Evolutionary conservation across 495 filamentous ascomycete genomes (phyloP).

Genomic region (Pseudomonodictys pantanalensis): DNA sequence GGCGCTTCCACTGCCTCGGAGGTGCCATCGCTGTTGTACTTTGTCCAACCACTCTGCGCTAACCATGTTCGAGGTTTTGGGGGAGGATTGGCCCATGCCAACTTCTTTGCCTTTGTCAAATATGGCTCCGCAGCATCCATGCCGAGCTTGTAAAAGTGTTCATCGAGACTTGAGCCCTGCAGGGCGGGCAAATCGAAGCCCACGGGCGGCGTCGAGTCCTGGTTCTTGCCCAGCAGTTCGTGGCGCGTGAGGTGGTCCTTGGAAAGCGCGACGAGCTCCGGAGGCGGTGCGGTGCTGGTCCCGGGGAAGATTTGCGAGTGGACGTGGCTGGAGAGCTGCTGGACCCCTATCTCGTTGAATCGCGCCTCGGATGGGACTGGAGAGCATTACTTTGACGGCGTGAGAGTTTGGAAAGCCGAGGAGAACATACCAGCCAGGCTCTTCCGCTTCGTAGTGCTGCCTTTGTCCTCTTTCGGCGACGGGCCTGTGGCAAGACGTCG

Average conservation of each 20-base stretch:
- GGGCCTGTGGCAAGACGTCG: slow-evolving; percentile 20
- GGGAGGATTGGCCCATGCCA: slow-evolving; percentile 63
- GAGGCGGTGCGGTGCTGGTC: slow-evolving; percentile 54
- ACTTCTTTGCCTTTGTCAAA: slow-evolving; percentile 67
- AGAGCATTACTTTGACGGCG: background rate
- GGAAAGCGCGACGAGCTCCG: slow-evolving; percentile 72
- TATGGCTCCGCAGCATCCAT: slow-evolving; percentile 89
- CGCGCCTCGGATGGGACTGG: slow-evolving; percentile 60
- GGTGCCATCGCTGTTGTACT: slow-evolving; percentile 73
- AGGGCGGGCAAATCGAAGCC: slow-evolving; percentile 80
- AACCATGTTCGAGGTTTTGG: slow-evolving; percentile 77
- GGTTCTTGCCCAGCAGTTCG: slow-evolving; percentile 85
- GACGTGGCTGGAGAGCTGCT: slow-evolving; percentile 81
- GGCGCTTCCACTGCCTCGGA: slow-evolving; percentile 71
- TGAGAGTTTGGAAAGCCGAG: background rate
- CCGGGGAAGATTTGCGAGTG: slow-evolving; percentile 78
- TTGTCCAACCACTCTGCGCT: slow-evolving; percentile 86
- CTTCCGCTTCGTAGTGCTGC: background rate
- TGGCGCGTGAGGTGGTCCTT: slow-evolving; percentile 81
- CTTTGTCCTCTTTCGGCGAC: background rate
- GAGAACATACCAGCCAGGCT: slow-evolving; percentile 14
- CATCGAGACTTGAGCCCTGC: slow-evolving; percentile 78
- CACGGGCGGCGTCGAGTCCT: slow-evolving; percentile 69
- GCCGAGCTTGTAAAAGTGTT: slow-evolving; percentile 91
- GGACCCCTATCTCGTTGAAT: slow-evolving; percentile 89